phyloP scores from a whole-genome alignment of 176 grass and related monocot species.

The Avena sativa region DNA sequence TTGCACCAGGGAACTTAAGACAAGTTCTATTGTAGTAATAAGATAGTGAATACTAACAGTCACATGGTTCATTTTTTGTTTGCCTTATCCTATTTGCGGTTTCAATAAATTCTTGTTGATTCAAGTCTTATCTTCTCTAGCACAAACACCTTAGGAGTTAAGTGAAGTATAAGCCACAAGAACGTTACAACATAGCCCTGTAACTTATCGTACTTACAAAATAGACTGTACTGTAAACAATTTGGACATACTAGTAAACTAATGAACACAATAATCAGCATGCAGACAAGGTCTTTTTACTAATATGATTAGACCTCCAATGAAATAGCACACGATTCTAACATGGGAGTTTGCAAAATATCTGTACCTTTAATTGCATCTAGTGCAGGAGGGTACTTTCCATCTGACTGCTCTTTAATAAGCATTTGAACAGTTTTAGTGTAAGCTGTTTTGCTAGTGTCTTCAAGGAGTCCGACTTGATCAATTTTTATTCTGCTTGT shows the following conservation, averaged over 20 bases:
- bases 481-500: slow-evolving; percentile 92
- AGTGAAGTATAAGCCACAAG: slow-evolving; percentile 3
- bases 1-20: slow-evolving; percentile 27
- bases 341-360: slow-evolving; percentile 28
- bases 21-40: not conserved
- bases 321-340: slow-evolving; percentile 11
- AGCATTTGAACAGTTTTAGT: slow-evolving; percentile 86
- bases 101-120: slow-evolving; percentile 23
- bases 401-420: slow-evolving; percentile 63
- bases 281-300: not conserved
- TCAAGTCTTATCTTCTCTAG: slow-evolving; percentile 15
- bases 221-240: not conserved
- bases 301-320: not conserved
- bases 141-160: slow-evolving; percentile 6
- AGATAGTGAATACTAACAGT: slow-evolving; percentile 10
- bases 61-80: slow-evolving; percentile 6
- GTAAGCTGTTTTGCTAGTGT: slow-evolving; percentile 64
- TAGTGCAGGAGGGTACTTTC: slow-evolving; percentile 80
- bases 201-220: slow-evolving; percentile 28
- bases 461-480: slow-evolving; percentile 90
- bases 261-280: slow-evolving; percentile 14
- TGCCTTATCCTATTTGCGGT: not conserved
- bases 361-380: slow-evolving; percentile 84
- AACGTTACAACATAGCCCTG: not conserved
- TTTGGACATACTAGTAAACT: slow-evolving; percentile 4